Conservation (phyloP, 1,284 basidiomycete genomes). For the Cerioporus squamosus region DNA sequence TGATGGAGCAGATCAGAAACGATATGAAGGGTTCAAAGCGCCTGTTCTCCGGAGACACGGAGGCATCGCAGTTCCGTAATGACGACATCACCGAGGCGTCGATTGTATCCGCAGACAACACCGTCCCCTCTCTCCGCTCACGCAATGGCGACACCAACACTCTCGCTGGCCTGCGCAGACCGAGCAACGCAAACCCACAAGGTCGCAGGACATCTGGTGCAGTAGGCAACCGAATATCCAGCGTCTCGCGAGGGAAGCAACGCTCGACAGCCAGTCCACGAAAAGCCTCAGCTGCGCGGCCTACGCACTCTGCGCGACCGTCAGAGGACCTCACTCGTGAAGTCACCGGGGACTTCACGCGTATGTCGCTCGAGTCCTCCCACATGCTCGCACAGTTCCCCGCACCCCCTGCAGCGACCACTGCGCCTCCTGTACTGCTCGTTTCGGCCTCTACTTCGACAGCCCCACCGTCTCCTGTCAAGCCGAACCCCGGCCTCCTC, state of each 20-base stretch:
- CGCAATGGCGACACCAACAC: constrained; percentile 11
- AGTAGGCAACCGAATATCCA: constrained; percentile 4
- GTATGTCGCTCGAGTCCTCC: constrained; percentile 33
- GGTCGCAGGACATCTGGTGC: constrained; percentile 9
- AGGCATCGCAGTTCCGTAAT: constrained; percentile 43
- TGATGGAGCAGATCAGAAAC: constrained; percentile 84
- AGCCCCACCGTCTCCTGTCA: constrained; percentile 20
- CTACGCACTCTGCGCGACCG: neutral
- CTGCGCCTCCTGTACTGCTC: constrained; percentile 26
- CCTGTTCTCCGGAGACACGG: constrained; percentile 67
- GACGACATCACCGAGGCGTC: constrained; percentile 21
- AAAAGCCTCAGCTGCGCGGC: constrained; percentile 10
- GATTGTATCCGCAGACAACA: constrained; percentile 16
- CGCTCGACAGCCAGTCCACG: constrained; percentile 34
- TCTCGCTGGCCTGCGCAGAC: constrained; percentile 5
- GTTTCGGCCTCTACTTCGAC: constrained; percentile 31
- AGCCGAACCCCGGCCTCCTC: constrained; percentile 24
- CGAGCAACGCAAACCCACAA: constrained; percentile 3
- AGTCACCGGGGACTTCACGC: constrained; percentile 24
- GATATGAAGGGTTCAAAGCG: constrained; percentile 75
- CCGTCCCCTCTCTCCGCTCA: constrained; percentile 20
- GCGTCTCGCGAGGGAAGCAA: constrained; percentile 21
- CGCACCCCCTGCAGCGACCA: constrained; percentile 11
- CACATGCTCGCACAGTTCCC: constrained; percentile 37
- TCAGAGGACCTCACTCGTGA: constrained; percentile 40